Conservation (phyloP, 371 early-diverging fungal species). For the Rhizopus arrhizus region DNA sequence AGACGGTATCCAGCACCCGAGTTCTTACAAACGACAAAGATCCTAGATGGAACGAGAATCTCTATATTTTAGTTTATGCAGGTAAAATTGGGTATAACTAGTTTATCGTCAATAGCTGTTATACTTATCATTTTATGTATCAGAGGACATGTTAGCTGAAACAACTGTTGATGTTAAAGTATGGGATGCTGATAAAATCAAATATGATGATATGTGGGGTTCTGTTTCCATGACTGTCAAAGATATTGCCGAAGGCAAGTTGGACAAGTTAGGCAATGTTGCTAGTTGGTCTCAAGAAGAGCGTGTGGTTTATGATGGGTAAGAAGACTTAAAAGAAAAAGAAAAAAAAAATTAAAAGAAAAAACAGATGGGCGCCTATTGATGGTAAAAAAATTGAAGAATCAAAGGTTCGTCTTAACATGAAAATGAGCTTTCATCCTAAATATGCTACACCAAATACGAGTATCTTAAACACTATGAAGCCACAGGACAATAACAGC, state of each 20-base stretch:
- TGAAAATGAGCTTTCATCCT: conserved; percentile 48
- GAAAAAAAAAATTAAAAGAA: background rate
- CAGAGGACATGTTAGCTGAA: conserved; percentile 42
- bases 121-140: background rate
- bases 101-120: background rate
- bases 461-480: conserved; percentile 18
- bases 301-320: conserved; percentile 39
- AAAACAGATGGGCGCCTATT: conserved; percentile 39
- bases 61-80: conserved; percentile 37
- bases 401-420: conserved; percentile 39
- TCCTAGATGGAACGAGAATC: conserved; percentile 46
- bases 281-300: conserved; percentile 37
- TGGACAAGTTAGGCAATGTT: conserved; percentile 40
- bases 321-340: background rate
- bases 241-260: conserved; percentile 33
- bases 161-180: conserved; percentile 43
- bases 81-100: conserved; percentile 15
- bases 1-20: conserved; percentile 38
- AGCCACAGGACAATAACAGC: conserved; percentile 12
- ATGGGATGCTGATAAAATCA: conserved; percentile 49
- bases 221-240: conserved; percentile 34
- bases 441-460: conserved; percentile 39
- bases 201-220: conserved; percentile 48
- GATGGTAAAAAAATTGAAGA: conserved; percentile 36
- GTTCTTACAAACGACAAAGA: conserved; percentile 48